These are phyloP conservation scores for Extremus antarcticus DNA, from an alignment of 495 filamentous ascomycete species.

Conservation along the genomic window DNA sequence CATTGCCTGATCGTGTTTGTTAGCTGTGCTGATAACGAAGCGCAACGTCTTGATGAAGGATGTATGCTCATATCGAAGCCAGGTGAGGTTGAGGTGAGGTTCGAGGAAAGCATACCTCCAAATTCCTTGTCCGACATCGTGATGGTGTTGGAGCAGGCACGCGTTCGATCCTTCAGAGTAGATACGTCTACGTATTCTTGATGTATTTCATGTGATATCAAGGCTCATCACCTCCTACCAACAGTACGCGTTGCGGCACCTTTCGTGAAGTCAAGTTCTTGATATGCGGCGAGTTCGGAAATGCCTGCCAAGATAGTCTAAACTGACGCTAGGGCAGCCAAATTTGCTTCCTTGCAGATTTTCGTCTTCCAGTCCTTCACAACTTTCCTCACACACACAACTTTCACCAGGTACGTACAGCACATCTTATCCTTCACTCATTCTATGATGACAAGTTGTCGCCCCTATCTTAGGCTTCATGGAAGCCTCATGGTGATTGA, in stretches of 20 bases:
- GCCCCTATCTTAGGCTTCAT: conserved; percentile 20
- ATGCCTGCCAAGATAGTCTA: no score
- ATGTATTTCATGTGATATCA: no score
- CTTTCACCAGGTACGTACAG: neutral
- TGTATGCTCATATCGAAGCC: neutral
- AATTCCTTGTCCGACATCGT: conserved; percentile 90
- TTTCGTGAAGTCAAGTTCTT: no score
- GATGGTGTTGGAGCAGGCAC: no score
- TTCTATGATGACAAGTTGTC: conserved; percentile 20
- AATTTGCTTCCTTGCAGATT: neutral
- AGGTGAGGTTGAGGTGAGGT: neutral
- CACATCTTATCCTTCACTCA: neutral
- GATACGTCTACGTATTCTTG: no score
- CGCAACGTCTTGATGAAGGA: neutral
- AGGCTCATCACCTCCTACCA: no score
- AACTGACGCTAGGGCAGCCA: no score
- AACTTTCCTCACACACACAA: neutral
- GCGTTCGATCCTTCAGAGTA: no score
- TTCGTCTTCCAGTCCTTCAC: neutral
- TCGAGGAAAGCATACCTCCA: conserved; percentile 28
- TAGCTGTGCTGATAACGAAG: neutral
- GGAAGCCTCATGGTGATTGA: conserved; percentile 60
- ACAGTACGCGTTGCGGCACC: no score
- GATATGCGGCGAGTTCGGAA: no score
- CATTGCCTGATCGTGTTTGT: conserved; percentile 46